Percentiles rank a stretch among this genome's conserved stretches.
phyloP scores from a whole-genome alignment of 140 eudicot species.

The Senecio squalidus region DNA sequence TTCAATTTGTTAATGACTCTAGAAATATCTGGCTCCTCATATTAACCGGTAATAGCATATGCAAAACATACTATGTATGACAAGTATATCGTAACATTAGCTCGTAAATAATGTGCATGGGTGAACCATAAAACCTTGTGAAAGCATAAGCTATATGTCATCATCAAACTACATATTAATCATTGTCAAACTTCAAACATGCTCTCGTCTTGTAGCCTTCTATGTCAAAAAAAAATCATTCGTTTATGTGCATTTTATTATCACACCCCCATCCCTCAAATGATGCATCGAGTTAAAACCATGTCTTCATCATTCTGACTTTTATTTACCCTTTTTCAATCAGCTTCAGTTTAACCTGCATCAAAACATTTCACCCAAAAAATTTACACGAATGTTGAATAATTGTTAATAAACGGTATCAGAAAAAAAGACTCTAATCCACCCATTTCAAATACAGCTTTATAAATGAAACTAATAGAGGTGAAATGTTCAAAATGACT shows the following conservation, averaged over 20 bases:
- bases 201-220: not conserved
- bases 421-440: no score
- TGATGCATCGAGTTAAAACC: not conserved
- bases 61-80: not conserved
- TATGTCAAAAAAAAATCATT: constrained; percentile 24
- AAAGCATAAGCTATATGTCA: constrained; percentile 1
- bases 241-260: constrained; percentile 17
- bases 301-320: not conserved
- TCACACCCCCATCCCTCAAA: not conserved
- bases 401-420: no score
- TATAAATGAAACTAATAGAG: no score
- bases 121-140: not conserved
- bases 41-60: not conserved
- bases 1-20: no score
- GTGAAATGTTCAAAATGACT: not conserved
- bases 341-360: not conserved
- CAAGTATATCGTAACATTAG: not conserved
- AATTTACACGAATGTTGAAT: not conserved
- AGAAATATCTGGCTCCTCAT: no score
- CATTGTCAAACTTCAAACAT: not conserved
- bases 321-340: not conserved
- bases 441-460: not conserved
- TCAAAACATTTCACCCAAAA: no score
- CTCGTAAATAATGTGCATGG: not conserved
- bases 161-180: constrained; percentile 18